Evolutionary conservation across 2,329 filamentous ascomycete species (phyloP).

Genomic region (Tolypocladium guangdongense): DNA sequence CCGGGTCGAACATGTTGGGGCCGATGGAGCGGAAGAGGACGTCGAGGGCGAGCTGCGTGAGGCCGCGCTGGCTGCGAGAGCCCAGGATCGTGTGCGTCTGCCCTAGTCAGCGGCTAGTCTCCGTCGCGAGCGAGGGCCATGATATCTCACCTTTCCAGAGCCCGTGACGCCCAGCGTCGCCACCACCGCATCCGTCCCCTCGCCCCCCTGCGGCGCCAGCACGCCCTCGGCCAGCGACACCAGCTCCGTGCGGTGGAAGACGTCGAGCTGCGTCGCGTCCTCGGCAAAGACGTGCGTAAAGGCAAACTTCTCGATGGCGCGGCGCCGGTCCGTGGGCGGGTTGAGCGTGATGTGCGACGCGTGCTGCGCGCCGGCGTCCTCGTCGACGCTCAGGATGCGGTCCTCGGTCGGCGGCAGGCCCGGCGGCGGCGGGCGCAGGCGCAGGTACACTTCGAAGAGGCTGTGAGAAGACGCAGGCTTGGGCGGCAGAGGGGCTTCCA

Average conservation of each 20-base stretch:
- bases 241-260: constrained; percentile 74
- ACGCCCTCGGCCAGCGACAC: constrained; percentile 71
- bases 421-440: constrained; percentile 58
- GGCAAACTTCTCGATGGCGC: constrained; percentile 84
- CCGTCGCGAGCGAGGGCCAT: neutral
- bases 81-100: constrained; percentile 95
- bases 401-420: constrained; percentile 33
- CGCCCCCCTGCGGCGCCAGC: constrained; percentile 57
- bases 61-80: constrained; percentile 71
- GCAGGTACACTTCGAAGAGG: constrained; percentile 86
- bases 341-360: constrained; percentile 66
- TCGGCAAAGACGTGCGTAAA: constrained; percentile 94
- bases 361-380: constrained; percentile 28
- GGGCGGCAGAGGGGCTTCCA: constrained; percentile 18
- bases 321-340: constrained; percentile 74
- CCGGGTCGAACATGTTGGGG: constrained; percentile 55
- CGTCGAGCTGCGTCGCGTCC: constrained; percentile 68
- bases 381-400: constrained; percentile 71
- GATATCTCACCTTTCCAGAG: constrained; percentile 69
- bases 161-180: constrained; percentile 91
- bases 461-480: constrained; percentile 25
- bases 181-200: constrained; percentile 79
- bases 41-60: constrained; percentile 87
- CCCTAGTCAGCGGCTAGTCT: neutral
- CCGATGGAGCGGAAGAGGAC: constrained; percentile 77